Base-by-base conservation (phyloP, 2,329 filamentous ascomycete species). In the Tolypocladium capitatum region DNA sequence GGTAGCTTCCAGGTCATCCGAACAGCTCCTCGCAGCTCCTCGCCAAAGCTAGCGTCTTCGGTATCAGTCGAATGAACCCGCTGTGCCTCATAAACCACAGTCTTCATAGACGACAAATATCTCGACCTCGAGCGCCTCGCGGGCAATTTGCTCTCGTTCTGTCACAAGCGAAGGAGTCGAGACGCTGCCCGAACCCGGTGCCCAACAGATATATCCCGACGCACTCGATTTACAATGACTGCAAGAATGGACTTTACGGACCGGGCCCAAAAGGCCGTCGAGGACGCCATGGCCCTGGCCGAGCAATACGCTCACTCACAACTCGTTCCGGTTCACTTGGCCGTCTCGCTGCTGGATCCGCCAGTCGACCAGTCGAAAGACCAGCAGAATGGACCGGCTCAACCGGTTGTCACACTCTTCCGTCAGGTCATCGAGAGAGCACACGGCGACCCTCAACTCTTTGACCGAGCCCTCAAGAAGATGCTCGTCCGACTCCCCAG, bases 371-470 rank as follows among this genome's bases (percentile, higher is more conserved):
- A 75, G 56, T 88, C 84, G 57, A 90, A 87, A 64, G 86, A 92
- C 63, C 86, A 88, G 66, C 86, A 87, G 68, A 88, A 91, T 61
- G 74, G 75, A 5, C 80, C 83, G 27, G 76, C 84, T 47, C 75
- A 69, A 13, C 60, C 80, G 33, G 71, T 75, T 30, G 68, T 79
- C 55, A 87, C 90, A n/a, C 79, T 98, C 47, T 94, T 97, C 73
- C 82, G 87, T 55, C 92, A 98, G 68, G 91, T 96, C 49, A 75
- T 98, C 52, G 91, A 98, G 68, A 81, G 86, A 60, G 91, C 92
- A 44, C 86, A 94, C 68, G 92, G 92, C 60, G 92, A 98, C 64
- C 78, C 86, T 45, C 91, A 97, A 66, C 73, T 84, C 38, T 83
- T 97, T 58, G 88, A 94, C 62, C 81, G 92, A 58, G 76, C 87